Percentiles rank a stretch among this genome's conserved stretches.
Evolutionary conservation across 2,329 filamentous ascomycete species (phyloP).

Genomic region (Bisporella sp.): DNA sequence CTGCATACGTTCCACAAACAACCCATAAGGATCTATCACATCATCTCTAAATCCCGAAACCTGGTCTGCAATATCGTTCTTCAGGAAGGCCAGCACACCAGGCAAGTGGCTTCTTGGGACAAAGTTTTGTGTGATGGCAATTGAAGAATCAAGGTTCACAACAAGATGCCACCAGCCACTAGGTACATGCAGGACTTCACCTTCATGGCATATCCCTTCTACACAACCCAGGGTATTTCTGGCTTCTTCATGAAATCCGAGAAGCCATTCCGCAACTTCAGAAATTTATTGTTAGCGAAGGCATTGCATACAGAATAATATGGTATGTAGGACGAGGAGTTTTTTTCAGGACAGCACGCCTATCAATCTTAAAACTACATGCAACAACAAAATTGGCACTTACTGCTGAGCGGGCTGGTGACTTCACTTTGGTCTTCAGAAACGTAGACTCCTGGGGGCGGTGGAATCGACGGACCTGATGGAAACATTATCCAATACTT

Average conservation of each 20-base stretch:
- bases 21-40: conserved; percentile 63
- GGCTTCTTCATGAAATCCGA: conserved; percentile 82
- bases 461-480: conserved; percentile 41
- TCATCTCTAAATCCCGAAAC: conserved; percentile 77
- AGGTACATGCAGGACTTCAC: conserved; percentile 87
- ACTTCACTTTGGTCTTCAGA: conserved; percentile 88
- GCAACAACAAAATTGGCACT: too few relatives aligned
- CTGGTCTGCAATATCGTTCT: conserved; percentile 72
- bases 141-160: conserved; percentile 75
- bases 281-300: too few relatives aligned
- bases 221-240: conserved; percentile 67
- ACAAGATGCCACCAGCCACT: conserved; percentile 97
- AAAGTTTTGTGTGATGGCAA: conserved; percentile 94
- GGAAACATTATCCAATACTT: conserved; percentile 99
- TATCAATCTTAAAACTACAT: too few relatives aligned
- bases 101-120: conserved; percentile 67
- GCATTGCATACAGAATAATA: too few relatives aligned
- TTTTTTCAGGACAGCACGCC: too few relatives aligned
- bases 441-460: conserved; percentile 82
- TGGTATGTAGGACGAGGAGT: too few relatives aligned
- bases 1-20: conserved; percentile 66
- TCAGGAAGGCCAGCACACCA: conserved; percentile 72
- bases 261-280: conserved; percentile 78
- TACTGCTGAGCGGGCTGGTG: conserved; percentile 77
- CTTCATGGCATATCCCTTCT: conserved; percentile 76